Evolutionary conservation across 2,329 filamentous ascomycete species (phyloP), one percentile per base, ranked within the genome.

Genomic region (Periglandula ipomoeae): DNA sequence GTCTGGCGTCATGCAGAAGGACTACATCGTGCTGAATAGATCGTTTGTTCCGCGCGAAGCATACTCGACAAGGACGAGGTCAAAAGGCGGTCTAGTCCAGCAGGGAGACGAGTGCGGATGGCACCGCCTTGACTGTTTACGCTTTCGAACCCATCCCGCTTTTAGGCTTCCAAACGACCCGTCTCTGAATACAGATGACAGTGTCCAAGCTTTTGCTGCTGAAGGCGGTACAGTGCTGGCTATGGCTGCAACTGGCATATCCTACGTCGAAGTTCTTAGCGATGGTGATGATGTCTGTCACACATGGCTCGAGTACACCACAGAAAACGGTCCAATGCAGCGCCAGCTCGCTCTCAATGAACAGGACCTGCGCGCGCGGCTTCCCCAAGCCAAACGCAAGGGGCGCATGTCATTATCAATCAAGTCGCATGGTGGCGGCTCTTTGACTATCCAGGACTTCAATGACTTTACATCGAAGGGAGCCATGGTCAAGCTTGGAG

Each of bases 141-240:
- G 89, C 35, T 95, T 96, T 70, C 84, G 89, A 55, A 85, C 84
- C 56, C 93, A 98, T 61, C 89, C 90, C 4, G 89, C 87, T 63
- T 97, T 98, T 72, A 78, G 83, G 48, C 76, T 95, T 46, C 88
- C 90, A 0, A 84, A 81, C 49, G 93, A 97, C 58, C 68, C 78
- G 5, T 69, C 77, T 15, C 63, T 78, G 35, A 76, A 73, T 53
- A 67, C 74, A 1, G 90, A 96, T 56, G 78, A 79, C 32, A 89
- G 87, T 55, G 78, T 96, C 1, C 88, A 95, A 59, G 87, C 87
- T 1, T 97, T 88, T 82, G 82, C 86, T 0, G 81, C 91, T 1
- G 90, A 95, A 50, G 82, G 82, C 52, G 82, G 84, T 10, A 84
- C 82, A 48, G 78, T 93, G 13, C 70, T 93, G 38, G 75, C 90